phyloP scores from a whole-genome alignment of 31 red algal genomes.

The Endocladia muricata region DNA sequence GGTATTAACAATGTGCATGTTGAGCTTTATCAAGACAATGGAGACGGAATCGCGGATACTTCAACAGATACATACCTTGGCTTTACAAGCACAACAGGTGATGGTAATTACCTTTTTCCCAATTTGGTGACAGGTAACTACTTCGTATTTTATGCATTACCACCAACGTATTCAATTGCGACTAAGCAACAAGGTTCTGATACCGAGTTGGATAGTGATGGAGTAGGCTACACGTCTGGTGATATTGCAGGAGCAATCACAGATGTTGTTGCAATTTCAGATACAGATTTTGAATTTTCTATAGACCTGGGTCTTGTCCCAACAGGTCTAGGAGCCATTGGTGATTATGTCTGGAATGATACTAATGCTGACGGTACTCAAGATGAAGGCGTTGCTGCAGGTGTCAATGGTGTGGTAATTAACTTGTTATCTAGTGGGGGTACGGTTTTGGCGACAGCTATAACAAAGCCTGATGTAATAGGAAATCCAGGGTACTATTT shows the following conservation, averaged over 20 bases:
- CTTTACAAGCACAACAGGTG: background rate
- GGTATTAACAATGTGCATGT: background rate
- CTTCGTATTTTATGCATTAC: no score
- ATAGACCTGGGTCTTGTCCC: no score
- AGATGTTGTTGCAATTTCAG: background rate
- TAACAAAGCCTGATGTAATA: no score
- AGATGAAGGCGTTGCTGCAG: background rate
- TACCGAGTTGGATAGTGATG: no score
- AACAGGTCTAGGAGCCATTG: no score
- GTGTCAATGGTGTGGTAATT: background rate
- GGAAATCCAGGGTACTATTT: no score
- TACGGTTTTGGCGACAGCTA: background rate
- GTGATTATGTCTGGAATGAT: background rate
- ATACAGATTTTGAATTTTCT: no score
- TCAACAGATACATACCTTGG: background rate
- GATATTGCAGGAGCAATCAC: no score
- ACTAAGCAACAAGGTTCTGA: no score
- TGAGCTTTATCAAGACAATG: constrained; percentile 3
- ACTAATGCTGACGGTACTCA: background rate
- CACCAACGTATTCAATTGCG: no score
- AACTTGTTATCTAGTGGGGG: background rate
- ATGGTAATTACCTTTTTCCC: background rate
- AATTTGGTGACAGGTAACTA: no score
- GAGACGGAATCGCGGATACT: background rate
- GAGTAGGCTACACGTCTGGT: no score